Base-by-base conservation (phyloP, 1,139 yeast genomes). In the Yamadazyma diddensiae region DNA sequence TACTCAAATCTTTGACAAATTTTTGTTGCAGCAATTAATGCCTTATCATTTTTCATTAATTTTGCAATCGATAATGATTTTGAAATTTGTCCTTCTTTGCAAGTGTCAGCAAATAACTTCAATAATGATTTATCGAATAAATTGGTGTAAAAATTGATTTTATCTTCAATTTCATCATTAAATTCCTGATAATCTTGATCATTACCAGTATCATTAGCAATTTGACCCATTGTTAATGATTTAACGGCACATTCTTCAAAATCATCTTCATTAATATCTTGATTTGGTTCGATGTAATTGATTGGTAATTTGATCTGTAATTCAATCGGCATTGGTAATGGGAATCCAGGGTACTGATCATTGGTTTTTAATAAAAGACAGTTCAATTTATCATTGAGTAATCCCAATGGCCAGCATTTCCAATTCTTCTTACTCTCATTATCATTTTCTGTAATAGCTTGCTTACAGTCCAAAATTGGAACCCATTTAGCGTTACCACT, bases 381-480 rank as follows among this genome's bases (percentile, higher is more conserved):
- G 43, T 76, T 76, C 46, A 88, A 71, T 38, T 78, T 77, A 43
- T 82, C 83, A 33, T 71, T 74, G 39, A 73, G 70, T 28, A 88
- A 65, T 2, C 96, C 96, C 32, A 92, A 65, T 9, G 97, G 97
- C 97, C 97, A 88, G 44, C 85, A 82, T 40, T 56, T 73, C 75
- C 75, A 69, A 52, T 75, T 64, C 40, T 65, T 72, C 37, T 67
- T 65, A 30, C 63, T 62, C 11, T 60, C 59, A 38, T 65, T 65
- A 33, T 82, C 79, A 36, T 62, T 55, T 30, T 70, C 75, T 7
- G 76, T 70, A 18, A 82, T 73, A 2, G 77, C 78, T 23, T 71
- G 71, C 15, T 62, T 63, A 16, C 87, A 71, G 51, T 86, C 85
- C 37, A 90, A 62, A n/a, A 90, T 52, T 1, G 97, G 97, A 8